These are phyloP conservation scores for Orobanche coerulescens DNA, from an alignment of 257 asterid genomes.

Conservation along the genomic window DNA sequence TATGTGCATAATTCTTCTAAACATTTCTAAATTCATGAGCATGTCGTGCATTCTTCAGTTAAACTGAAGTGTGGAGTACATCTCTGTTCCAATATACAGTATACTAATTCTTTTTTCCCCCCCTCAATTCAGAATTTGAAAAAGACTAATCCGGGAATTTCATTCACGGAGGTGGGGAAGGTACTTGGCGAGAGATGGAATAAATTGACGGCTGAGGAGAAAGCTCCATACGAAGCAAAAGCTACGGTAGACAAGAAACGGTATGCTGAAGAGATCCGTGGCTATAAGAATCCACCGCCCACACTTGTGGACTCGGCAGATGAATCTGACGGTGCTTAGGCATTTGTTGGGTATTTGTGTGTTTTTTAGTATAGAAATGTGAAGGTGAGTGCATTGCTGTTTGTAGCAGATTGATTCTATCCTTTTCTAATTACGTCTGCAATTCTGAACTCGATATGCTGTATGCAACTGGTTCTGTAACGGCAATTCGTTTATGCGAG, in stretches of 20 bases:
- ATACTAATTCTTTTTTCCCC: background rate
- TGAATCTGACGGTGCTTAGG: slow-evolving; percentile 51
- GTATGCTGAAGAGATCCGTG: slow-evolving; percentile 56
- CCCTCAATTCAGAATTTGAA: slow-evolving; percentile 59
- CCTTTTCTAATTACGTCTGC: no score
- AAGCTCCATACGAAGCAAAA: slow-evolving; percentile 72
- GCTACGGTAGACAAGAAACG: slow-evolving; percentile 81
- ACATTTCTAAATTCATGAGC: background rate
- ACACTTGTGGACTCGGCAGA: slow-evolving; percentile 36
- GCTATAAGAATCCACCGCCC: slow-evolving; percentile 55
- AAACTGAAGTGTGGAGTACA: no score
- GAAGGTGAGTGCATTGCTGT: no score
- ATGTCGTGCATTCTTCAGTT: background rate
- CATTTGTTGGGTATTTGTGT: background rate
- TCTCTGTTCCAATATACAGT: background rate
- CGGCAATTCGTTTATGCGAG: no score
- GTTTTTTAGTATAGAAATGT: background rate
- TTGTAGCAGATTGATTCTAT: background rate
- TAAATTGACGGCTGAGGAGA: slow-evolving; percentile 88
- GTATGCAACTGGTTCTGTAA: no score
- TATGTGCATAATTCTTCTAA: background rate
- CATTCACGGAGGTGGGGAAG: slow-evolving; percentile 65
- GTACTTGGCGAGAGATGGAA: slow-evolving; percentile 86
- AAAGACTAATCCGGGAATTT: slow-evolving; percentile 69
- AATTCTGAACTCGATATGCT: no score